A percentile compares a stretch with the other conserved stretches of the same genome.
Evolutionary conservation across 139 green algal genomes (phyloP).

Genomic region (Marvania coccoides): DNA sequence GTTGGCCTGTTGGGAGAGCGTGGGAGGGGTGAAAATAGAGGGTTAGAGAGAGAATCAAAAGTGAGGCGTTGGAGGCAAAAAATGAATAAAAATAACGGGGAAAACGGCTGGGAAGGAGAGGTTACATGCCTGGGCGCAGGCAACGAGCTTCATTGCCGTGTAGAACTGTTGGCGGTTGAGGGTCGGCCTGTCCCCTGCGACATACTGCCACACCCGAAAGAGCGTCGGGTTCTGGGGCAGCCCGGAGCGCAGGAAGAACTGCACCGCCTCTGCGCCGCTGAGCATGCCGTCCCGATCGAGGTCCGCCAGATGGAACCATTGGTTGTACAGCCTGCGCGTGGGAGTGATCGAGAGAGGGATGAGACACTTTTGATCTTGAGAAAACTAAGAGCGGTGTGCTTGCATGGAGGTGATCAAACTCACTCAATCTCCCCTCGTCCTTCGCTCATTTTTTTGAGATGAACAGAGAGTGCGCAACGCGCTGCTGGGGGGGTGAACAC

Average conservation of each 20-base stretch:
- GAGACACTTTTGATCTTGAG: background rate
- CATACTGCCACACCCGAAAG: constrained; percentile 81
- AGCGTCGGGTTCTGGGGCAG: constrained; percentile 56
- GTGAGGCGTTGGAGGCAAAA: no score
- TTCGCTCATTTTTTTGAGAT: no score
- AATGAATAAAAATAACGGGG: background rate
- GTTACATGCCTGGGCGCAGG: constrained; percentile 68
- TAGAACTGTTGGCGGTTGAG: constrained; percentile 75
- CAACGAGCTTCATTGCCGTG: constrained; percentile 68
- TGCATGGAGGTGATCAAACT: background rate
- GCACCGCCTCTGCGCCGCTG: constrained; percentile 65
- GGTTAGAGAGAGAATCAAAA: no score
- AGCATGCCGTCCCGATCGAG: constrained; percentile 30
- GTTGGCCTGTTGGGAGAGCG: constrained; percentile 20
- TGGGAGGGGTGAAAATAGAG: no score
- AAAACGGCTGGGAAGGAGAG: no score
- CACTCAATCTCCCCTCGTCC: constrained; percentile 22
- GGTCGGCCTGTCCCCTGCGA: constrained; percentile 51
- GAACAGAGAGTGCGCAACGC: no score
- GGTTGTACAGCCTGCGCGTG: constrained; percentile 25
- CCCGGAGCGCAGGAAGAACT: constrained; percentile 68
- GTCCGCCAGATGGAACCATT: constrained; percentile 33
- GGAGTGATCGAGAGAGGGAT: background rate
- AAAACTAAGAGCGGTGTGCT: background rate
- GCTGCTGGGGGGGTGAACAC: no score